Evolutionary conservation across 768 basidiomycete genomes (phyloP).

Genomic region (Termitomyces bulborhizus): DNA sequence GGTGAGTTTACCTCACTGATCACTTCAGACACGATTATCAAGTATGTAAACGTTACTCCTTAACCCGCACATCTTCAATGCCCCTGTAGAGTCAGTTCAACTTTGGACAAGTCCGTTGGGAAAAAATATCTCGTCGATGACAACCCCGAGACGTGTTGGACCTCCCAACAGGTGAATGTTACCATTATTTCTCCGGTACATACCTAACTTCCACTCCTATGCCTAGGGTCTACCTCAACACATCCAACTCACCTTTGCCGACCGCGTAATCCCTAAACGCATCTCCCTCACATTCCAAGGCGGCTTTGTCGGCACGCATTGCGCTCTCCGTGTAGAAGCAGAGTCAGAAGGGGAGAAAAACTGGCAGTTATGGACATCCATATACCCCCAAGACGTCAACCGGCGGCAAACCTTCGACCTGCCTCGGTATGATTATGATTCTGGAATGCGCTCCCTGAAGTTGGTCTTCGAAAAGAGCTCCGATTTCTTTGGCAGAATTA

Average conservation of each 20-base stretch:
- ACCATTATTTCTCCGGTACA: neutral
- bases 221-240: slow-evolving; percentile 72
- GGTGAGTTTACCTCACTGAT: slow-evolving; percentile 32
- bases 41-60: slow-evolving; percentile 27
- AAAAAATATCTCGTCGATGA: slow-evolving; percentile 68
- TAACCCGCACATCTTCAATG: neutral
- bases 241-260: slow-evolving; percentile 57
- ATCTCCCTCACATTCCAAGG: slow-evolving; percentile 76
- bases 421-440: slow-evolving; percentile 14
- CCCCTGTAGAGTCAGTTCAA: slow-evolving; percentile 70
- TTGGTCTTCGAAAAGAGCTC: slow-evolving; percentile 42
- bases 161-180: slow-evolving; percentile 60
- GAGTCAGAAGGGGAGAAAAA: slow-evolving; percentile 21
- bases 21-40: slow-evolving; percentile 40
- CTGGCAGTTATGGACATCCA: slow-evolving; percentile 46
- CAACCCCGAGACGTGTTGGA: slow-evolving; percentile 80
- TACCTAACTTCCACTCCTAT: neutral
- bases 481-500: slow-evolving; percentile 9
- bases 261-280: slow-evolving; percentile 47
- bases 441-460: slow-evolving; percentile 44
- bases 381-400: slow-evolving; percentile 82
- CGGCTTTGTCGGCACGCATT: slow-evolving; percentile 73
- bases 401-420: slow-evolving; percentile 64
- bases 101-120: slow-evolving; percentile 64
- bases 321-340: slow-evolving; percentile 38